These are phyloP conservation scores for Allium sativum DNA, from an alignment of 106 monocot genomes.

Conservation along the genomic window DNA sequence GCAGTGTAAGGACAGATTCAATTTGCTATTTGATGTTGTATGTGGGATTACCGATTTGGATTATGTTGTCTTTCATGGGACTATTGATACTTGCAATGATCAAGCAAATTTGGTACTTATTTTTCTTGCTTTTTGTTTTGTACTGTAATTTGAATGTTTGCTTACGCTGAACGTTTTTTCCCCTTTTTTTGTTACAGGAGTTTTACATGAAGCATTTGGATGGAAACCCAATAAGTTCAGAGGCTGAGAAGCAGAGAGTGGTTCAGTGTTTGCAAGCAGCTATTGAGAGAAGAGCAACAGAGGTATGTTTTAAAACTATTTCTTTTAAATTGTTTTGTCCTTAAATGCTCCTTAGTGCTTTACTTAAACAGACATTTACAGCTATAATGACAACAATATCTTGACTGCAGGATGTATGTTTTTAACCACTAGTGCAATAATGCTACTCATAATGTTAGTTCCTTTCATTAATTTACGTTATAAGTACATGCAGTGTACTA, in stretches of 20 bases:
- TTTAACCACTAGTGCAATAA: too few relatives aligned
- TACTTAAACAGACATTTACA: too few relatives aligned
- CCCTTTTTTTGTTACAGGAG: conserved; percentile 14
- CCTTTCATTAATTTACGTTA: too few relatives aligned
- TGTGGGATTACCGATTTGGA: conserved; percentile 37
- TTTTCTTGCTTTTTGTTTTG: background rate
- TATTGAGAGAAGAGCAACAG: conserved; percentile 27
- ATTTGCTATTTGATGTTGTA: conserved; percentile 35
- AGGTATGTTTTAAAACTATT: conserved; percentile 9
- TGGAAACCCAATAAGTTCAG: conserved; percentile 30
- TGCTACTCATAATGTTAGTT: too few relatives aligned
- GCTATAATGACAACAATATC: too few relatives aligned
- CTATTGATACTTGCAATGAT: conserved; percentile 23
- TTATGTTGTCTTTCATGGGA: conserved; percentile 40
- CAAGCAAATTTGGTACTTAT: conserved; percentile 21
- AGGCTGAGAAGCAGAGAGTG: conserved; percentile 29
- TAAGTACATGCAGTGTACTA: too few relatives aligned
- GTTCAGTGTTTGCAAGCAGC: conserved; percentile 28
- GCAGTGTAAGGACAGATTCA: conserved; percentile 28
- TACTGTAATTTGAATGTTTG: background rate
- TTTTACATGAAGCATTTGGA: conserved; percentile 29
- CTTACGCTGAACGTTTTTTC: background rate
- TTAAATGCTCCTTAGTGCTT: too few relatives aligned
- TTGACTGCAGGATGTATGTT: too few relatives aligned
- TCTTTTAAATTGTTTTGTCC: too few relatives aligned